Conservation (phyloP, 495 filamentous ascomycete genomes). For the Xylaria scruposa region DNA sequence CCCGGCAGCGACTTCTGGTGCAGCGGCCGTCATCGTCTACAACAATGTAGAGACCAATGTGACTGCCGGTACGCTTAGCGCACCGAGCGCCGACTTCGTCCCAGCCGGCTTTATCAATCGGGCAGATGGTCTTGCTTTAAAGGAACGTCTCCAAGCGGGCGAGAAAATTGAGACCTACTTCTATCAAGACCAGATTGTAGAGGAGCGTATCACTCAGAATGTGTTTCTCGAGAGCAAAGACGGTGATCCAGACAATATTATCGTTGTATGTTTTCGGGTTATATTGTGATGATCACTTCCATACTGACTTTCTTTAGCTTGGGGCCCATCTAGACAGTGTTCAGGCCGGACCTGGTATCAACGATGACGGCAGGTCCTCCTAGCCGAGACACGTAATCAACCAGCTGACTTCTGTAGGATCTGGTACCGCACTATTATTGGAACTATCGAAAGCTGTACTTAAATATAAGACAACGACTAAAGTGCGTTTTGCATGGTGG, state of each 20-base stretch:
- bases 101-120: conserved; percentile 48
- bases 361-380: conserved; percentile 1
- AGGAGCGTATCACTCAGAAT: conserved; percentile 47
- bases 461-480: conserved; percentile 47
- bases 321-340: conserved; percentile 55
- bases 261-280: conserved; percentile 31
- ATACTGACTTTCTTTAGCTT: conserved; percentile 27
- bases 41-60: conserved; percentile 32
- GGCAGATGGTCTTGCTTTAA: conserved; percentile 42
- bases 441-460: conserved; percentile 43
- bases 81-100: conserved; percentile 41
- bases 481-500: conserved; percentile 56
- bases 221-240: conserved; percentile 49
- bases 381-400: not conserved
- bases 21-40: conserved; percentile 50
- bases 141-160: conserved; percentile 36
- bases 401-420: not conserved
- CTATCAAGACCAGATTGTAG: conserved; percentile 47
- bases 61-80: conserved; percentile 43
- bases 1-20: conserved; percentile 46
- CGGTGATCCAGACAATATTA: conserved; percentile 41
- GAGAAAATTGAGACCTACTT: conserved; percentile 44
- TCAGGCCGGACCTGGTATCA: conserved; percentile 50
- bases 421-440: conserved; percentile 48
- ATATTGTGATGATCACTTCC: not conserved